Percentiles rank a stretch among this genome's conserved stretches.
phyloP scores from a whole-genome alignment of 2,329 filamentous ascomycete species.

The Immersiporthe knoxdaviesiana region DNA sequence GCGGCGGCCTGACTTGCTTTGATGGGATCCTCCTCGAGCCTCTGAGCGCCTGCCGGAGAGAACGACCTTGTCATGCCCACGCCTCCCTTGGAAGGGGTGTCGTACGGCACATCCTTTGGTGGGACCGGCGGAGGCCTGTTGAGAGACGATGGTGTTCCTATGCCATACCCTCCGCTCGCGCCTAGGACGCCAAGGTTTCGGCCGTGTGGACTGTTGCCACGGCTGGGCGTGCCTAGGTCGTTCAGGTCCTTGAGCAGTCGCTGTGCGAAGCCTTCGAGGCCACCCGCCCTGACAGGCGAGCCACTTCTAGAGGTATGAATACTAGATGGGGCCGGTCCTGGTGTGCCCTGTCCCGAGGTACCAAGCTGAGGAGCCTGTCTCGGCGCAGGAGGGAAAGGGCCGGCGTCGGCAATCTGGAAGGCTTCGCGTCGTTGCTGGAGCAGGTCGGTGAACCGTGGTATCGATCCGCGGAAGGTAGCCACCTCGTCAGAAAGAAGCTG shows the following conservation, averaged over 20 bases:
- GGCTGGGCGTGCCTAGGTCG: constrained; percentile 59
- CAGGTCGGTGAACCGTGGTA: constrained; percentile 74
- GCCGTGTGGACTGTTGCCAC: constrained; percentile 53
- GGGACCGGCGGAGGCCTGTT: constrained; percentile 42
- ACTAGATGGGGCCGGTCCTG: constrained; percentile 45
- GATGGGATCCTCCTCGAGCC: constrained; percentile 37
- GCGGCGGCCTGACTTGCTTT: constrained; percentile 59
- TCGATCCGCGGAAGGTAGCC: constrained; percentile 60
- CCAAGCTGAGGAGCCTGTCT: constrained; percentile 33
- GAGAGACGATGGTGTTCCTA: constrained; percentile 39
- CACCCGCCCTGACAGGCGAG: constrained; percentile 58
- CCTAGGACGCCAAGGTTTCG: constrained; percentile 46
- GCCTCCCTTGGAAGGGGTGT: constrained; percentile 40
- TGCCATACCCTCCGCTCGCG: constrained; percentile 35
- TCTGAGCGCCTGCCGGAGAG: constrained; percentile 43
- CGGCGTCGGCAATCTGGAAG: constrained; percentile 62
- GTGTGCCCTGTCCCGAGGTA: constrained; percentile 34
- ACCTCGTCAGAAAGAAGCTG: constrained; percentile 66
- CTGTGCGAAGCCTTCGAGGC: constrained; percentile 64
- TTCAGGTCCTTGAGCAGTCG: constrained; percentile 65
- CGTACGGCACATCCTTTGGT: constrained; percentile 49
- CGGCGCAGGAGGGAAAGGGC: constrained; percentile 38
- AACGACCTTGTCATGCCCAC: constrained; percentile 40
- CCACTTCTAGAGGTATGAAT: constrained; percentile 50
- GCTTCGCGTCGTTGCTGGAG: constrained; percentile 67